Percentiles rank a stretch among this genome's conserved stretches.
Conservation (phyloP, 495 filamentous ascomycete genomes). For the Trichoderma erinaceum region DNA sequence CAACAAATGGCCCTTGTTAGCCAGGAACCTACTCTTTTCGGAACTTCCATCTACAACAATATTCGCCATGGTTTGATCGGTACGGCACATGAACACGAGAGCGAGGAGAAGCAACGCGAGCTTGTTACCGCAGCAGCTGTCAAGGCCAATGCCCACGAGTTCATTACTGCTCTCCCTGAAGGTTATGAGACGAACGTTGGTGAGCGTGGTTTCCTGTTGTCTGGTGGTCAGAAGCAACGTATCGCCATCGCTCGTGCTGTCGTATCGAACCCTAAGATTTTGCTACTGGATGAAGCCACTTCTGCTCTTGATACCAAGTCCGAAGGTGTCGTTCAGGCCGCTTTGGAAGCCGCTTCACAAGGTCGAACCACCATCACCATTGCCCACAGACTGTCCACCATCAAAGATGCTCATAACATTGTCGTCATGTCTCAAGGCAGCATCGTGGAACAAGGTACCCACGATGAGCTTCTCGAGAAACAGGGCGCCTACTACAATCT, state of each 20-base stretch:
- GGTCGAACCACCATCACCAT: conserved; percentile 79
- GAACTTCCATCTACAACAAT: conserved; percentile 60
- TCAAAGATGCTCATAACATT: conserved; percentile 83
- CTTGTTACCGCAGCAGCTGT: conserved; percentile 55
- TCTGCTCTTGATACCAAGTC: conserved; percentile 60
- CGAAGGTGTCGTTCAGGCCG: conserved; percentile 84
- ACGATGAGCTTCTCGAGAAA: conserved; percentile 59
- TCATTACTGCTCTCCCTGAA: conserved; percentile 39
- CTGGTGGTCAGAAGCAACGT: conserved; percentile 59
- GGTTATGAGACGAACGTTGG: conserved; percentile 60
- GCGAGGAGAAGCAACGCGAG: conserved; percentile 42
- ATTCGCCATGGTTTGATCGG: conserved; percentile 60
- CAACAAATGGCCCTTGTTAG: conserved; percentile 60
- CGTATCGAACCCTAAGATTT: conserved; percentile 70
- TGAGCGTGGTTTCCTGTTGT: conserved; percentile 53
- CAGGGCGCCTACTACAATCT: conserved; percentile 66
- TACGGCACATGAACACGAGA: conserved; percentile 50
- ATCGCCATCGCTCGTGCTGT: conserved; percentile 65
- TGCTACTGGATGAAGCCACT: conserved; percentile 82
- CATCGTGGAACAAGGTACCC: conserved; percentile 80
- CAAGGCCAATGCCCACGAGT: conserved; percentile 56
- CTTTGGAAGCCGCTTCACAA: conserved; percentile 71
- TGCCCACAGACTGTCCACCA: conserved; percentile 82
- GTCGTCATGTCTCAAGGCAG: conserved; percentile 73
- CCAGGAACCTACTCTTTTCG: conserved; percentile 68